Evolutionary conservation across 352 stramenopile genomes (phyloP).

Genomic region (Globisporangium cystogenes): DNA sequence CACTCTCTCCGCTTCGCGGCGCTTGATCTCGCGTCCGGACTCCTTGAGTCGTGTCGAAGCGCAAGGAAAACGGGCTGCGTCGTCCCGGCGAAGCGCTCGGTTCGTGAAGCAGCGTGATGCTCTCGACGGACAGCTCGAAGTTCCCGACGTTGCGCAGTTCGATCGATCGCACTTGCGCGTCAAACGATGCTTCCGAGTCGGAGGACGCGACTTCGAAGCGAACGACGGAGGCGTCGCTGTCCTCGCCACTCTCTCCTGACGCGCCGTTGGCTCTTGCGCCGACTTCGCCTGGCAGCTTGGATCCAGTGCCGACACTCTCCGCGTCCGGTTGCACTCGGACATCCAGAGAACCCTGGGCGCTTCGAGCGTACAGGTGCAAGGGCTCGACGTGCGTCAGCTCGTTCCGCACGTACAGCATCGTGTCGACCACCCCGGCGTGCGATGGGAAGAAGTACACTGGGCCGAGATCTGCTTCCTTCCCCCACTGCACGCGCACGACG

Average conservation of each 20-base stretch:
- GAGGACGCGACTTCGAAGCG: background rate
- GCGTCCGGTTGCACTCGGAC: slow-evolving; percentile 9
- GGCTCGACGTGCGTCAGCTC: slow-evolving; percentile 62
- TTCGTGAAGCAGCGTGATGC: background rate
- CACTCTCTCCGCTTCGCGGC: background rate
- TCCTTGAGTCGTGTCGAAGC: background rate
- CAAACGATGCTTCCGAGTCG: background rate
- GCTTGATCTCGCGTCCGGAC: background rate
- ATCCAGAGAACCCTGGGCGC: slow-evolving; percentile 30
- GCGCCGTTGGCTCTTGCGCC: too few species aligned
- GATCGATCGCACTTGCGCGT: background rate
- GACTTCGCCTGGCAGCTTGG: background rate
- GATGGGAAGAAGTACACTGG: slow-evolving; percentile 65
- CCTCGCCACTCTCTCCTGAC: too few species aligned
- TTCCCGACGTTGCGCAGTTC: slow-evolving; percentile 7
- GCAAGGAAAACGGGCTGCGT: background rate
- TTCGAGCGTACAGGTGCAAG: slow-evolving; percentile 27
- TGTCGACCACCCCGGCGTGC: slow-evolving; percentile 20
- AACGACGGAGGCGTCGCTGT: too few species aligned
- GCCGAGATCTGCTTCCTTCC: slow-evolving; percentile 25
- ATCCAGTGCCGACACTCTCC: too few species aligned
- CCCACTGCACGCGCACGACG: slow-evolving; percentile 20
- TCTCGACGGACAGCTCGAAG: background rate
- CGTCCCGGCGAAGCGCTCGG: background rate
- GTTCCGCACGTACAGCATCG: slow-evolving; percentile 48